Conservation (phyloP, 495 filamentous ascomycete genomes). For the Lophiostoma macrostomum region DNA sequence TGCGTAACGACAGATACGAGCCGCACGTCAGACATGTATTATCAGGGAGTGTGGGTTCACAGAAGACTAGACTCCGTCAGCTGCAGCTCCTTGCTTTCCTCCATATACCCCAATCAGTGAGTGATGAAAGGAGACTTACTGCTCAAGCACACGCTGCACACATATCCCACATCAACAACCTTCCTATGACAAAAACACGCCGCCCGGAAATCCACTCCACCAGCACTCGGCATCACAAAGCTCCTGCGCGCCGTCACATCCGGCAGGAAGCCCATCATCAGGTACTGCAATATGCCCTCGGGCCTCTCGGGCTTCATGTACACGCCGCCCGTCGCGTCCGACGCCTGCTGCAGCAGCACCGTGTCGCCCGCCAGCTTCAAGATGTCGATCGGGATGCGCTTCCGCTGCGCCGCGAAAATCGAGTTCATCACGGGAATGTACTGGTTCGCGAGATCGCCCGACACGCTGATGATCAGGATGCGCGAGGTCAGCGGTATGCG, state of each 20-base stretch:
- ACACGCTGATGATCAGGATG: slow-evolving; percentile 71
- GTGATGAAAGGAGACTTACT: too few species aligned
- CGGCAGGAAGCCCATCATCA: slow-evolving; percentile 92
- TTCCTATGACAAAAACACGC: slow-evolving; percentile 94
- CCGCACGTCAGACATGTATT: slow-evolving; percentile 88
- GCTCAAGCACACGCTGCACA: slow-evolving; percentile 92
- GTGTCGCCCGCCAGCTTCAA: slow-evolving; percentile 78
- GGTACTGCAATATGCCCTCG: slow-evolving; percentile 74
- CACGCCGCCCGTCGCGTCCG: slow-evolving; percentile 82
- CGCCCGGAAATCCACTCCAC: slow-evolving; percentile 89
- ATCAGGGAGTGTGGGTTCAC: slow-evolving; percentile 21
- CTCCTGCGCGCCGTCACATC: slow-evolving; percentile 64
- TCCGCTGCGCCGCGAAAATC: slow-evolving; percentile 88
- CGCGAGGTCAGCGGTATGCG: slow-evolving; percentile 59
- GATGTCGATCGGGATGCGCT: slow-evolving; percentile 85
- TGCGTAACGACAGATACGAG: slow-evolving; percentile 71
- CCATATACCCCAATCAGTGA: too few species aligned
- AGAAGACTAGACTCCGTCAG: slow-evolving; percentile 28
- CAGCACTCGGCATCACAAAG: slow-evolving; percentile 74
- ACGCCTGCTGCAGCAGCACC: slow-evolving; percentile 93
- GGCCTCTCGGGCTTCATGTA: slow-evolving; percentile 72
- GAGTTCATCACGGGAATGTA: slow-evolving; percentile 98
- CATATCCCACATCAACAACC: slow-evolving; percentile 88
- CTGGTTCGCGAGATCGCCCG: slow-evolving; percentile 77
- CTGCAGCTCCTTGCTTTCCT: too few species aligned